phyloP scores from a whole-genome alignment of 148 eudicot species.

The Rhododendron henanense region DNA sequence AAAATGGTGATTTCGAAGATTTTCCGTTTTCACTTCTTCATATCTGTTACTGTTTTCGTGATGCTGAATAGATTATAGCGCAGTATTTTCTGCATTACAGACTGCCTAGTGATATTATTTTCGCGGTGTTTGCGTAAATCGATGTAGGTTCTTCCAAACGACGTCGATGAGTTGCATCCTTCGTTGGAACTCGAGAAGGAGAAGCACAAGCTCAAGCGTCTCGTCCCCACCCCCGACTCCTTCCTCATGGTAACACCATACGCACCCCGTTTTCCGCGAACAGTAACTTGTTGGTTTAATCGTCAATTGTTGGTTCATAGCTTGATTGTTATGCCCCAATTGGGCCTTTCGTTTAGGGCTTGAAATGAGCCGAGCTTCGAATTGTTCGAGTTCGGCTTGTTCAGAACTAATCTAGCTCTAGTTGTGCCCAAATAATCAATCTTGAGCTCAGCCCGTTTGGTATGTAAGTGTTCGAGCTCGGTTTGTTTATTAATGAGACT shows the following conservation, averaged over 20 bases:
- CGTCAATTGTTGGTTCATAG: background rate
- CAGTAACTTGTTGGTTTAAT: background rate
- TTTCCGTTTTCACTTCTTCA: background rate
- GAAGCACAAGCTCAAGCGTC: constrained; percentile 29
- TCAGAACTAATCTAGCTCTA: too few relatives aligned
- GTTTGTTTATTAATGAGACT: background rate
- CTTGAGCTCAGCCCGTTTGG: background rate
- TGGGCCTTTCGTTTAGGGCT: background rate
- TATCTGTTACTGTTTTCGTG: background rate
- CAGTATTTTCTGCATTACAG: background rate
- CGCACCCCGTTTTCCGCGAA: background rate
- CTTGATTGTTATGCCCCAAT: background rate
- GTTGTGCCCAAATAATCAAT: too few relatives aligned
- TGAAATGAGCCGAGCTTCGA: too few relatives aligned
- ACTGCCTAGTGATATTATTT: background rate
- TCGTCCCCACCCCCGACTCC: constrained; percentile 21
- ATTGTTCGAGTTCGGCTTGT: background rate
- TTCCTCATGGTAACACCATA: constrained; percentile 19
- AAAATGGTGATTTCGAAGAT: background rate
- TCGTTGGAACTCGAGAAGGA: constrained; percentile 23
- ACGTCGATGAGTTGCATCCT: constrained; percentile 19
- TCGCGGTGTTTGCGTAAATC: background rate
- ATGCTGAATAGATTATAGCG: background rate
- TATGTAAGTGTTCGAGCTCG: background rate
- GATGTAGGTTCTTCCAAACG: constrained; percentile 21